phyloP scores from a whole-genome alignment of 2,329 filamentous ascomycete genomes.

The Fusarium torulosum region DNA sequence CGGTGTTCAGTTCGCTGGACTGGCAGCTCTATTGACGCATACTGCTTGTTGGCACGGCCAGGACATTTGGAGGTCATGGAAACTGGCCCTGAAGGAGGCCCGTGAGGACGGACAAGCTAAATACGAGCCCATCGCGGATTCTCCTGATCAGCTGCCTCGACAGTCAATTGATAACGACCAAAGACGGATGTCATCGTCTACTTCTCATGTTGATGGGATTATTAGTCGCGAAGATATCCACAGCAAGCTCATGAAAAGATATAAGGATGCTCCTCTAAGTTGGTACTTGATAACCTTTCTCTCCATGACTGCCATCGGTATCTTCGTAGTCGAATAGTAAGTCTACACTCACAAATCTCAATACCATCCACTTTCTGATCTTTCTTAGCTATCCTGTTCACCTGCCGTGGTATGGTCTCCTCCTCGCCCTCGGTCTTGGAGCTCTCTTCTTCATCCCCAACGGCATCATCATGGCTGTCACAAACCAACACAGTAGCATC shows the following conservation, averaged over 20 bases:
- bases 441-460: conserved; percentile 89
- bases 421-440: conserved; percentile 82
- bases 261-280: conserved; percentile 82
- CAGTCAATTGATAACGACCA: conserved; percentile 36
- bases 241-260: conserved; percentile 84
- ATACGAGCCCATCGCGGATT: conserved; percentile 65
- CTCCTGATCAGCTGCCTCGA: conserved; percentile 37
- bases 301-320: conserved; percentile 81
- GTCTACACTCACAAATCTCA: conserved; percentile 48
- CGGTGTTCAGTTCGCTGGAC: conserved; percentile 84
- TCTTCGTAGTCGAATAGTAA: conserved; percentile 87
- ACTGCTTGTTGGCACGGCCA: conserved; percentile 87
- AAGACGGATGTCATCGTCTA: conserved; percentile 55
- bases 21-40: conserved; percentile 83
- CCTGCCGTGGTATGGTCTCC: conserved; percentile 86
- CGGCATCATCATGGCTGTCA: conserved; percentile 93
- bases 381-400: conserved; percentile 79
- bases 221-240: conserved; percentile 84
- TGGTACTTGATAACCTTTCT: conserved; percentile 86
- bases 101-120: conserved; percentile 61
- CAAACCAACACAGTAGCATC: conserved; percentile 88
- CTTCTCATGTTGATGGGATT: conserved; percentile 64
- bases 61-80: conserved; percentile 84
- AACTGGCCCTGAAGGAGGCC: conserved; percentile 74
- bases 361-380: conserved; percentile 15